Evolutionary conservation across 1,284 basidiomycete species (phyloP), one percentile per base, ranked within the genome.

Genomic region (Fistulina hepatica): DNA sequence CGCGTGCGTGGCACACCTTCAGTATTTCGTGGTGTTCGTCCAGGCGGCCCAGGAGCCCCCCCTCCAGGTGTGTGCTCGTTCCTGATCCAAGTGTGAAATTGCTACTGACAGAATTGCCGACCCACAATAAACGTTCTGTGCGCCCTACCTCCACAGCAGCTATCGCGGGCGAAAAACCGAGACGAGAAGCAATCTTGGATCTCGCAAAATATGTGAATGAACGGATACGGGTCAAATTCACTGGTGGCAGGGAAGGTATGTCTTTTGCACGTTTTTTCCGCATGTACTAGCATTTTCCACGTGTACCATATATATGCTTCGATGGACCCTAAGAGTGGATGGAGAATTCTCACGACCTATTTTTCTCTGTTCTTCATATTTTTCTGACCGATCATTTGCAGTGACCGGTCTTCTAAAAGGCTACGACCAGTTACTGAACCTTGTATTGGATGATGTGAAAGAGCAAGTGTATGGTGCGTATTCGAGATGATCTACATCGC

Each of bases 401-500:
- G 95, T 97, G 32, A 84, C 79, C 12, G 94, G 94, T 8, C 71
- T 83, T 10, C 64, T 98, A 46, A 98, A 98, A 61, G 94, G 94
- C 10, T 97, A 81, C 54, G 95, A 98, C 61, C 93, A 97, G 53
- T 69, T 98, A 30, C 75, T 98, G 51, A 98, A 98, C 59, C 77
- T 98, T 40, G 94, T 94, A 34, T 73, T 94, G 39, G 91, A 93
- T 59, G 81, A 92, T 40, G 88, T 93, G 4, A 71, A 79, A 50
- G 91, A 93, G 57, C 66, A 75, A 17, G 40, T 89, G 6, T 70
- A 73, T 57, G 75, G 86, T 81, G 54, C 49, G 62, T 53, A 22
- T 15, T 27, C 6, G 12, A 11, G 12, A 27, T 5, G 12, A 27
- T 6, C 6, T 9, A 25, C 9, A 27, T 27, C 15, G 3, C 25